phyloP scores from a whole-genome alignment of 2,329 filamentous ascomycete genomes.

The Juglanconis sp. region DNA sequence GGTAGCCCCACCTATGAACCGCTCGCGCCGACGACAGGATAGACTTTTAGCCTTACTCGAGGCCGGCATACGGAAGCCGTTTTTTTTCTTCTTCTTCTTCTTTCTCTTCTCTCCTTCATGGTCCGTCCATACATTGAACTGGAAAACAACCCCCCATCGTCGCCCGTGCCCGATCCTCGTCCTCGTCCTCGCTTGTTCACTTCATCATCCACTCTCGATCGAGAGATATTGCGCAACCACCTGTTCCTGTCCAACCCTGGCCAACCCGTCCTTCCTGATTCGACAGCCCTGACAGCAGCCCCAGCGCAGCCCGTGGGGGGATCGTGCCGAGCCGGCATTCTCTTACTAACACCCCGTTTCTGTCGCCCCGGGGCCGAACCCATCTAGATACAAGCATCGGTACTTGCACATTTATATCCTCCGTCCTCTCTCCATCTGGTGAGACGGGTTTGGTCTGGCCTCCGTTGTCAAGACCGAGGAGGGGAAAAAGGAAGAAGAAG shows the following conservation, averaged over 20 bases:
- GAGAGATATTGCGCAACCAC: conserved; percentile 18
- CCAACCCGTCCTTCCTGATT: neutral
- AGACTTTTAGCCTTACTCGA: neutral
- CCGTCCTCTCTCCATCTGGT: neutral
- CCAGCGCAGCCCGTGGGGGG: conserved; percentile 1
- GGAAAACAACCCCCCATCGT: neutral
- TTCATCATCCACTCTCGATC: conserved; percentile 10
- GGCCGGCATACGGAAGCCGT: neutral
- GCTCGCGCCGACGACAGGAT: too few species aligned
- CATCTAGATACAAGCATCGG: neutral
- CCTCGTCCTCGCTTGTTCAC: conserved; percentile 8
- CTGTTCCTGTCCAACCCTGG: conserved; percentile 2
- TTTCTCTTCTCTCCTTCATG: too few species aligned
- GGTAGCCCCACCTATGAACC: too few species aligned
- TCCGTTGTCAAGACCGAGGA: neutral
- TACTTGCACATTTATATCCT: neutral
- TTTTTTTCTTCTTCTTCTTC: neutral
- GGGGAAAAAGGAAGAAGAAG: too few species aligned
- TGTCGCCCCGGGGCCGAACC: neutral
- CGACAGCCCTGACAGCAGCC: neutral
- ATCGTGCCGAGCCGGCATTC: neutral
- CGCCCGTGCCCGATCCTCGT: neutral
- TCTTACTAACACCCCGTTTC: neutral
- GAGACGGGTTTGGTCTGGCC: neutral
- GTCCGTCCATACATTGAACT: too few species aligned